phyloP scores from a whole-genome alignment of 306 rosid species.

The Phaseolus lunatus region DNA sequence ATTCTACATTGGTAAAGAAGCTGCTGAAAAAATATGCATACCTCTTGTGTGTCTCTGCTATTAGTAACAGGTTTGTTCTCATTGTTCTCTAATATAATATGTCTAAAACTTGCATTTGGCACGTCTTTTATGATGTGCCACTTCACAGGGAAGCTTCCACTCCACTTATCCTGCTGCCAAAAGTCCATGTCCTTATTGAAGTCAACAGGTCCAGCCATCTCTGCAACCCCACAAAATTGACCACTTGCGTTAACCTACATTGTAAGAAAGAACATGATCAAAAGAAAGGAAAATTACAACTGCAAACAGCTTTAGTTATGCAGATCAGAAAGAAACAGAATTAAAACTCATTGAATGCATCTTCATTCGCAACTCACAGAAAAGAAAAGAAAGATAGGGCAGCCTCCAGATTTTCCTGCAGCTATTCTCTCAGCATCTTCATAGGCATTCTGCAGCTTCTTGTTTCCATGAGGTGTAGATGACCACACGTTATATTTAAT shows the following conservation, averaged over 20 bases:
- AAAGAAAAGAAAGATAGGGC: slow-evolving; percentile 86
- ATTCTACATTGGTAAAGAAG: slow-evolving; percentile 8
- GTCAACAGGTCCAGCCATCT: slow-evolving; percentile 94
- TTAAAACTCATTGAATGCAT: not conserved
- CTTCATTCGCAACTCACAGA: slow-evolving; percentile 65
- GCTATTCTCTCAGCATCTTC: slow-evolving; percentile 78
- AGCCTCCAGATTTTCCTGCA: slow-evolving; percentile 69
- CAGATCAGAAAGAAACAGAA: slow-evolving; percentile 6
- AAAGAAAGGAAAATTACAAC: not conserved
- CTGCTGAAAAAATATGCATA: slow-evolving; percentile 33
- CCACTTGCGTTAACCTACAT: slow-evolving; percentile 94
- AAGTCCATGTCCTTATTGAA: slow-evolving; percentile 89
- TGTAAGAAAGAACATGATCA: slow-evolving; percentile 17
- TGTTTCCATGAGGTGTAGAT: slow-evolving; percentile 95
- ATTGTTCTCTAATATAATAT: slow-evolving; percentile 86
- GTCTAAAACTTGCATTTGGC: slow-evolving; percentile 84
- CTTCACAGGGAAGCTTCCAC: slow-evolving; percentile 91
- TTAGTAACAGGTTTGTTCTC: slow-evolving; percentile 97
- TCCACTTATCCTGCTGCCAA: slow-evolving; percentile 99
- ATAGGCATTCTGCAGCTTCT: slow-evolving; percentile 75
- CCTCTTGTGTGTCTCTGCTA: slow-evolving; percentile 99
- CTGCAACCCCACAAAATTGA: slow-evolving; percentile 94
- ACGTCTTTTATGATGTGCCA: slow-evolving; percentile 96
- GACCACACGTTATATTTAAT: slow-evolving; percentile 96
- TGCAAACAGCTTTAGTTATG: not conserved